phyloP scores from a whole-genome alignment of 768 basidiomycete genomes.

The Podaxis mareebaensis region DNA sequence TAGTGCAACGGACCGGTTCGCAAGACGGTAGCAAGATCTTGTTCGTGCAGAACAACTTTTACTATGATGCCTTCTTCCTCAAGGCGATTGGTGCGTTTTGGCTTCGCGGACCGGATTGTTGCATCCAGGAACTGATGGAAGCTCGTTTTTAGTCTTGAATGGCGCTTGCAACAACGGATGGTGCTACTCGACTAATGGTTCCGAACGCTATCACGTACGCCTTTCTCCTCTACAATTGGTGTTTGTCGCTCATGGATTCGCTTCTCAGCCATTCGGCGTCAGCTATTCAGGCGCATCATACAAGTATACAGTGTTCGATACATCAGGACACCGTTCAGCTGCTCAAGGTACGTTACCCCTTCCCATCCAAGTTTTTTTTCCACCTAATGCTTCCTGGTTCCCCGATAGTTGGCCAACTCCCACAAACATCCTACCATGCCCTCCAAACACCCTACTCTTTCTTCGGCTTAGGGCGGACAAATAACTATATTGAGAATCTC shows the following conservation, averaged over 20 bases:
- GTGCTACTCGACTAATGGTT: slow-evolving; percentile 65
- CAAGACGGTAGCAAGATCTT: slow-evolving; percentile 61
- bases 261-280: slow-evolving; percentile 83
- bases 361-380: neutral
- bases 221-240: neutral
- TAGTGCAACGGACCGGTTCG: slow-evolving; percentile 80
- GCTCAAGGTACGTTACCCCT: slow-evolving; percentile 66
- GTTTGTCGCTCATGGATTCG: slow-evolving; percentile 3
- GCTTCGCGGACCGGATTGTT: neutral
- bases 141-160: slow-evolving; percentile 66
- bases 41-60: slow-evolving; percentile 97
- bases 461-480: slow-evolving; percentile 95
- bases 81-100: slow-evolving; percentile 81
- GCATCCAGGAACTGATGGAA: neutral
- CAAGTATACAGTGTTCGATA: slow-evolving; percentile 96
- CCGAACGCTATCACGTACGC: slow-evolving; percentile 72
- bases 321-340: slow-evolving; percentile 82
- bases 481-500: slow-evolving; percentile 99
- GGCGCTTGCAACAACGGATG: slow-evolving; percentile 87
- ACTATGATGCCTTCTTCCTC: slow-evolving; percentile 98
- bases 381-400: slow-evolving; percentile 12
- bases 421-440: slow-evolving; percentile 91
- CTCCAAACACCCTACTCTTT: slow-evolving; percentile 92
- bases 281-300: slow-evolving; percentile 94
- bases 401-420: slow-evolving; percentile 79